Evolutionary conservation across 2,329 filamentous ascomycete genomes (phyloP).

Genomic region (Exserohilum turcica): DNA sequence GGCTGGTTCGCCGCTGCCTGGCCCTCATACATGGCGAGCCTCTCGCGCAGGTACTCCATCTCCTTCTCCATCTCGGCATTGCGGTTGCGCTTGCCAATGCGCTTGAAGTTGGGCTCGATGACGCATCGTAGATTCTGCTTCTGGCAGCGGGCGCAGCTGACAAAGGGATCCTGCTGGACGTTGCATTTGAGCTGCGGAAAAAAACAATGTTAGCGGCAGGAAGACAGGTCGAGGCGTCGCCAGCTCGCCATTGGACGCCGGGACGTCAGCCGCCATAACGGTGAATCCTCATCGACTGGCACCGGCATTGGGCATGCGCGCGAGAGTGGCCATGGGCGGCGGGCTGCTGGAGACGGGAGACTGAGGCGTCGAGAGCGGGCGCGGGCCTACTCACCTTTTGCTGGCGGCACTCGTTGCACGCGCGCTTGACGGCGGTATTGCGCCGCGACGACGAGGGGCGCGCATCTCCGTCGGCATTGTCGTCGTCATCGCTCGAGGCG

Average conservation of each 20-base stretch:
- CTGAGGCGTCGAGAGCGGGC: too few species aligned
- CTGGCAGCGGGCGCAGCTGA: constrained; percentile 75
- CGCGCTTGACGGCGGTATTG: constrained; percentile 63
- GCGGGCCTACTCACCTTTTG: constrained; percentile 69
- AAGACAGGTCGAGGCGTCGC: background rate
- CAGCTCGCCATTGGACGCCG: background rate
- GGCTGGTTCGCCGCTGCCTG: constrained; percentile 47
- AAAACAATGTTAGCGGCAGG: constrained; percentile 24
- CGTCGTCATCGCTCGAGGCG: constrained; percentile 46
- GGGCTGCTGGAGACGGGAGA: background rate
- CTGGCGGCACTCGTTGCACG: constrained; percentile 83
- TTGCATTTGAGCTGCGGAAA: constrained; percentile 78
- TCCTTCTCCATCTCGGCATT: constrained; percentile 88
- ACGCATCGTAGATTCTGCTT: constrained; percentile 82
- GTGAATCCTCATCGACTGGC: background rate
- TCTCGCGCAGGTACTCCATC: constrained; percentile 64
- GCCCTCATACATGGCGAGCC: constrained; percentile 65
- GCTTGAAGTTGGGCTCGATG: constrained; percentile 87
- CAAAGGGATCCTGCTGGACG: constrained; percentile 80
- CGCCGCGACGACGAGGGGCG: constrained; percentile 37
- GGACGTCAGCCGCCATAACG: background rate
- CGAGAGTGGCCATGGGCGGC: background rate
- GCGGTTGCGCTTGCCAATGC: constrained; percentile 78
- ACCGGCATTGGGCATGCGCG: background rate
- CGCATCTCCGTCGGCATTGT: constrained; percentile 37